phyloP scores from a whole-genome alignment of 2,329 filamentous ascomycete species.

The Trichoderma hamatum region DNA sequence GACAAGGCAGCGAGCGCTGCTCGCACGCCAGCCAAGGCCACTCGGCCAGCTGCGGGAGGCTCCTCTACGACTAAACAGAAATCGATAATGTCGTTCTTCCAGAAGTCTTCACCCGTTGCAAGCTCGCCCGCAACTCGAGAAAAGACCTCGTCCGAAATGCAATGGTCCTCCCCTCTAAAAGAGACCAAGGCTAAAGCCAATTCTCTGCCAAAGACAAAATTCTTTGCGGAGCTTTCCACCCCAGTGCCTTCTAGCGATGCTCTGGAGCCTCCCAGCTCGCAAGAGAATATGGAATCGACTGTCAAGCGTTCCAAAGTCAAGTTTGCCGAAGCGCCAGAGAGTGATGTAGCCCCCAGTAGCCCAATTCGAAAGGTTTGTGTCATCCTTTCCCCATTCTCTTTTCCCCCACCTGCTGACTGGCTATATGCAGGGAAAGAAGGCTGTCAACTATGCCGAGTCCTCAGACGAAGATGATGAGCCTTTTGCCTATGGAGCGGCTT shows the following conservation, averaged over 20 bases:
- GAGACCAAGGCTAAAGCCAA: slow-evolving; percentile 51
- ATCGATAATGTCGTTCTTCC: slow-evolving; percentile 51
- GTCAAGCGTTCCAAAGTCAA: not conserved
- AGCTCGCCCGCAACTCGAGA: slow-evolving; percentile 40
- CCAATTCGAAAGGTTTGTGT: slow-evolving; percentile 74
- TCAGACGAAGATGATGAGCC: slow-evolving; percentile 80
- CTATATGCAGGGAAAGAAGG: slow-evolving; percentile 52
- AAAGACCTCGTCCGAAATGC: slow-evolving; percentile 40
- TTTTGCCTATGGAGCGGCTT: slow-evolving; percentile 53
- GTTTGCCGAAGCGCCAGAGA: slow-evolving; percentile 26
- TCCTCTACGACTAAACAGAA: slow-evolving; percentile 46
- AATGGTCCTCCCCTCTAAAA: slow-evolving; percentile 42
- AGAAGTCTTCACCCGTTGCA: slow-evolving; percentile 45
- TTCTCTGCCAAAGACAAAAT: slow-evolving; percentile 49
- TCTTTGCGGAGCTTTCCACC: slow-evolving; percentile 55
- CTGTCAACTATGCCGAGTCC: slow-evolving; percentile 81
- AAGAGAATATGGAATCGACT: slow-evolving; percentile 61
- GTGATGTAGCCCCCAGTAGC: slow-evolving; percentile 60
- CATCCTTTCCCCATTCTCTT: too few species aligned
- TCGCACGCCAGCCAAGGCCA: slow-evolving; percentile 42
- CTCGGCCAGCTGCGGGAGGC: slow-evolving; percentile 35
- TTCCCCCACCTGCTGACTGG: not conserved
- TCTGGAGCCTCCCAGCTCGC: slow-evolving; percentile 66
- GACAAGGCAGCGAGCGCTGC: slow-evolving; percentile 36
- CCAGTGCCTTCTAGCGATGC: slow-evolving; percentile 82